Percentiles rank a stretch among this genome's conserved stretches.
Evolutionary conservation across 179 eudicot genomes (phyloP).

Genomic region (Beta macrorhiza): DNA sequence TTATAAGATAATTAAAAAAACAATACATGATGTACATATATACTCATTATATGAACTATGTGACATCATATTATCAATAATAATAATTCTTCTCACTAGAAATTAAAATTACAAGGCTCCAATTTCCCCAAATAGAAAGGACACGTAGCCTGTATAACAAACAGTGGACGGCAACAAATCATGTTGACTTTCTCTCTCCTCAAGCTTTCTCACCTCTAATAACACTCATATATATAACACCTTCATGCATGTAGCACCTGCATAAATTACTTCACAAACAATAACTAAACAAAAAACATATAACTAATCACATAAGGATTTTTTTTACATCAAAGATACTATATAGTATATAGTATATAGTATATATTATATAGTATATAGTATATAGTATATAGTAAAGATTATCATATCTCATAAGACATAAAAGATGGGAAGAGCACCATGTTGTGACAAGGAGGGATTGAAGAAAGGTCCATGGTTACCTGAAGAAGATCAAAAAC

Average conservation of each 20-base stretch:
- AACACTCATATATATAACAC: conserved; percentile 32
- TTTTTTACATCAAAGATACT: no score
- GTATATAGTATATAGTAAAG: not conserved
- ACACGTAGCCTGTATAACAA: conserved; percentile 62
- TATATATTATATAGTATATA: no score
- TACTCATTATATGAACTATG: conserved; percentile 22
- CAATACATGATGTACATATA: conserved; percentile 13
- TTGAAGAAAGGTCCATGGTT: conserved; percentile 48
- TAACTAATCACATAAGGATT: not conserved
- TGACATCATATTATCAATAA: conserved; percentile 25
- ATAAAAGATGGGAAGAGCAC: conserved; percentile 40
- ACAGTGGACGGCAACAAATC: conserved; percentile 79
- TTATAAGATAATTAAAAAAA: conserved; percentile 12
- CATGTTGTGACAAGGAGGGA: conserved; percentile 43
- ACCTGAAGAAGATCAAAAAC: conserved; percentile 45
- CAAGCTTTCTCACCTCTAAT: conserved; percentile 12
- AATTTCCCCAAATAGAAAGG: conserved; percentile 38
- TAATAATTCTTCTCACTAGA: not conserved
- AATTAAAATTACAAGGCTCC: conserved; percentile 17
- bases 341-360: no score
- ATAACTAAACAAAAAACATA: not conserved
- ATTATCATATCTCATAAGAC: not conserved
- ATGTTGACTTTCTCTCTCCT: conserved; percentile 47
- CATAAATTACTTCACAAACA: conserved; percentile 16
- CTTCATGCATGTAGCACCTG: conserved; percentile 30